phyloP scores from a whole-genome alignment of 768 basidiomycete genomes.

The Rhodotorula diobovata region DNA sequence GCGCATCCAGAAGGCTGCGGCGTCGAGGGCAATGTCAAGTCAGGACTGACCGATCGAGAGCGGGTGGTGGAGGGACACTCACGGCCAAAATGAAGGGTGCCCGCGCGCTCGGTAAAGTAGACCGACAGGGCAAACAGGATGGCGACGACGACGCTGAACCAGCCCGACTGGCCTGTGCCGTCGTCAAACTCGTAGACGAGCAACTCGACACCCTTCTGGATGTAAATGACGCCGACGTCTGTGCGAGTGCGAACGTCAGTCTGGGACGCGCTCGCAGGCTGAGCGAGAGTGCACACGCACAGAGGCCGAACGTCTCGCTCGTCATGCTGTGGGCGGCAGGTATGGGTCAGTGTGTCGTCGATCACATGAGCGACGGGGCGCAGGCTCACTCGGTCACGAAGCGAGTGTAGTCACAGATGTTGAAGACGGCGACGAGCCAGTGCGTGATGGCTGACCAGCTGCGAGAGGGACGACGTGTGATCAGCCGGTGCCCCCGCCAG shows the following conservation, averaged over 20 bases:
- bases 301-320: slow-evolving; percentile 40
- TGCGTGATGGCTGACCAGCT: slow-evolving; percentile 47
- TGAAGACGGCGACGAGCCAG: slow-evolving; percentile 42
- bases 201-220: slow-evolving; percentile 43
- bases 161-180: slow-evolving; percentile 33
- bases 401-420: slow-evolving; percentile 42
- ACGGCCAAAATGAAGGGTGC: slow-evolving; percentile 39
- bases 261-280: accelerated
- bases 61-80: neutral
- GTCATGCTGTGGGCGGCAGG: slow-evolving; percentile 35
- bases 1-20: slow-evolving; percentile 40
- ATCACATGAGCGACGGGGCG: no score
- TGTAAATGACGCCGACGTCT: slow-evolving; percentile 43
- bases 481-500: neutral
- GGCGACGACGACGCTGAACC: slow-evolving; percentile 44
- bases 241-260: neutral
- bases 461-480: neutral
- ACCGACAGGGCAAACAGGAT: slow-evolving; percentile 43
- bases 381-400: slow-evolving; percentile 42
- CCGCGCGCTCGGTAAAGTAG: slow-evolving; percentile 41
- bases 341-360: no score
- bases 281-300: neutral
- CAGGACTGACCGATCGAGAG: neutral
- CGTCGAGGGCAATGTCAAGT: neutral
- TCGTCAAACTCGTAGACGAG: slow-evolving; percentile 42